phyloP scores from a whole-genome alignment of 179 eudicot species.

The Patellifolia procumbens region DNA sequence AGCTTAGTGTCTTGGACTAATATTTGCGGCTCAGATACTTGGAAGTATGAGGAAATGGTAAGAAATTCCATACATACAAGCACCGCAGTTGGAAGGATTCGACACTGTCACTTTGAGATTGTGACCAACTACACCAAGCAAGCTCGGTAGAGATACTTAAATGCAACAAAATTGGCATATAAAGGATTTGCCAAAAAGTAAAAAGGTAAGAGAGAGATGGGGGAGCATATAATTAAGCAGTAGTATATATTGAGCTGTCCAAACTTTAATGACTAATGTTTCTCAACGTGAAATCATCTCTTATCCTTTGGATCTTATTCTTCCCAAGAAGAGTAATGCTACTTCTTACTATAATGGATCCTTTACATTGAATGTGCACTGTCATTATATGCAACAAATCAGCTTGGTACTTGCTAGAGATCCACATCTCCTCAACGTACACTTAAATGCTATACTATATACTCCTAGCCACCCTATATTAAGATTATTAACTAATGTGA shows the following conservation, averaged over 20 bases:
- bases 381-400: slow-evolving; percentile 2
- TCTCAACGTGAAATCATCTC: neutral
- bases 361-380: slow-evolving; percentile 17
- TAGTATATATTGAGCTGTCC: neutral
- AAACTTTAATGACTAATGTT: neutral
- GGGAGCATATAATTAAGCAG: neutral
- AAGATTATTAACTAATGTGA: neutral
- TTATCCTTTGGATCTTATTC: slow-evolving; percentile 19
- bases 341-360: neutral
- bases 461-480: slow-evolving; percentile 3
- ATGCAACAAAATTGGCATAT: too few relatives aligned
- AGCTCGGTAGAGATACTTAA: too few relatives aligned
- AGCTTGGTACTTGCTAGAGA: neutral
- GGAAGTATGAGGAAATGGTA: too few relatives aligned
- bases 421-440: slow-evolving; percentile 5
- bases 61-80: too few relatives aligned
- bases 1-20: too few relatives aligned
- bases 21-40: too few relatives aligned
- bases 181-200: too few relatives aligned
- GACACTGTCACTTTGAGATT: too few relatives aligned
- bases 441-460: neutral
- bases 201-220: neutral
- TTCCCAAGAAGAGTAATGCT: slow-evolving; percentile 17
- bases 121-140: too few relatives aligned
- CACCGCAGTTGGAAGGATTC: too few relatives aligned